phyloP scores from a whole-genome alignment of 73 alveolate species.

The Tetrahymena thermophila region DNA sequence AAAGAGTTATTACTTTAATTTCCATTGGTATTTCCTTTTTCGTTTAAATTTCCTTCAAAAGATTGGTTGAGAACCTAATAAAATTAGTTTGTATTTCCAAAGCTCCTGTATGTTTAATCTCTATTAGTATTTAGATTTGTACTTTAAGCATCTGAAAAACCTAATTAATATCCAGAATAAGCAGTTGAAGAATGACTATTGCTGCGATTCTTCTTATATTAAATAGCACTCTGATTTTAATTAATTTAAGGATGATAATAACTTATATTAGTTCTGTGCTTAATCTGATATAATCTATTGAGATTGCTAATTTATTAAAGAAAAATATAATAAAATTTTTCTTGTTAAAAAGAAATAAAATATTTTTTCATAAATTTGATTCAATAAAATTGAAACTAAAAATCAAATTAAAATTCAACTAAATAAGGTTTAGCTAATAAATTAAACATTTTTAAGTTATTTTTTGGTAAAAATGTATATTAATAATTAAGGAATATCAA shows the following conservation, averaged over 20 bases:
- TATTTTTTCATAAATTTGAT: too few relatives aligned
- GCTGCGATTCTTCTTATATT: background rate
- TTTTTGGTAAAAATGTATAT: too few relatives aligned
- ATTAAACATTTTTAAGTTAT: too few relatives aligned
- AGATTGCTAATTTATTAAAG: background rate
- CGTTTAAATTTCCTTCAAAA: background rate
- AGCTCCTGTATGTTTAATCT: background rate
- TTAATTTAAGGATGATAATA: background rate
- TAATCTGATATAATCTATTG: background rate
- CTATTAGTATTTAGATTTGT: background rate
- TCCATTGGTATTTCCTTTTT: background rate
- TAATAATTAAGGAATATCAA: background rate
- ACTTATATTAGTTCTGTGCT: background rate
- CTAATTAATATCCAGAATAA: background rate
- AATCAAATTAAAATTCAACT: too few relatives aligned
- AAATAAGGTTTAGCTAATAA: too few relatives aligned
- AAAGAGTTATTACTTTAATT: background rate
- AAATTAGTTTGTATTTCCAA: background rate
- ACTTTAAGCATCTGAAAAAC: background rate
- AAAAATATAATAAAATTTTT: too few relatives aligned
- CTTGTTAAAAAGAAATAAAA: too few relatives aligned
- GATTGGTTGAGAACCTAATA: background rate
- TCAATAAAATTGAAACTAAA: too few relatives aligned
- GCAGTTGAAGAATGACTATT: background rate
- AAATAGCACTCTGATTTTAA: background rate